phyloP scores from a whole-genome alignment of 306 rosid species.

The Acacia acuminata region DNA sequence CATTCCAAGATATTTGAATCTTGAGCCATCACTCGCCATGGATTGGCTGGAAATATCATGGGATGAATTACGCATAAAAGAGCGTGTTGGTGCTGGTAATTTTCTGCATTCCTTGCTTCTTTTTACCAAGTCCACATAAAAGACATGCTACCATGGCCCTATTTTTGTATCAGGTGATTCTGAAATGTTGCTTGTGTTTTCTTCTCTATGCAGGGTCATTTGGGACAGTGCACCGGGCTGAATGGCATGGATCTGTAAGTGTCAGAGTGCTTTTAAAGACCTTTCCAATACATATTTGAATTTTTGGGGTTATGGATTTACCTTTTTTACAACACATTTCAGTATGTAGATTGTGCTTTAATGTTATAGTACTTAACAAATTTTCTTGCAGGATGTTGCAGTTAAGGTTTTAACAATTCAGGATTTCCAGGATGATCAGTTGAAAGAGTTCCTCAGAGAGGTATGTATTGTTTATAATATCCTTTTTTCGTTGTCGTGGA shows the following conservation, averaged over 20 bases:
- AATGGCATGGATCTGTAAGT: conserved; percentile 99
- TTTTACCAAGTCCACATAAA: neutral
- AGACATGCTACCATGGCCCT: neutral
- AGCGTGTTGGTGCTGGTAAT: conserved; percentile 96
- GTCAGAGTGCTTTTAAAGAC: neutral
- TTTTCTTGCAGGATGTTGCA: conserved; percentile 81
- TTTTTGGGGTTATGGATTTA: neutral
- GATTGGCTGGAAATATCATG: conserved; percentile 99
- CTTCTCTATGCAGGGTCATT: conserved; percentile 71
- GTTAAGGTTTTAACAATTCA: conserved; percentile 88
- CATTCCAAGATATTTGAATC: conserved; percentile 66
- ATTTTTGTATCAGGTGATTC: conserved; percentile 7
- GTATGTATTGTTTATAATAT: conserved; percentile 30
- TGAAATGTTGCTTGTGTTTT: conserved; percentile 19
- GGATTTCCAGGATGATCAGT: conserved; percentile 82
- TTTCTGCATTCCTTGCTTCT: conserved; percentile 17
- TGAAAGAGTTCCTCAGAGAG: conserved; percentile 94
- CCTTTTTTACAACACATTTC: conserved; percentile 2
- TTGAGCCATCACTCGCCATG: conserved; percentile 98
- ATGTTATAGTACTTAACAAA: neutral
- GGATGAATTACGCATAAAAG: conserved; percentile 86
- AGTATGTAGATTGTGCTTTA: conserved; percentile 4
- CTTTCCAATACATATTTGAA: neutral
- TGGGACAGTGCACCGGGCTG: conserved; percentile 97
- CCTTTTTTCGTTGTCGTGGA: neutral